Percentiles rank a stretch among this genome's conserved stretches.
Evolutionary conservation across 257 asterid species (phyloP).

Genomic region (Dorcoceras hygrometricum): DNA sequence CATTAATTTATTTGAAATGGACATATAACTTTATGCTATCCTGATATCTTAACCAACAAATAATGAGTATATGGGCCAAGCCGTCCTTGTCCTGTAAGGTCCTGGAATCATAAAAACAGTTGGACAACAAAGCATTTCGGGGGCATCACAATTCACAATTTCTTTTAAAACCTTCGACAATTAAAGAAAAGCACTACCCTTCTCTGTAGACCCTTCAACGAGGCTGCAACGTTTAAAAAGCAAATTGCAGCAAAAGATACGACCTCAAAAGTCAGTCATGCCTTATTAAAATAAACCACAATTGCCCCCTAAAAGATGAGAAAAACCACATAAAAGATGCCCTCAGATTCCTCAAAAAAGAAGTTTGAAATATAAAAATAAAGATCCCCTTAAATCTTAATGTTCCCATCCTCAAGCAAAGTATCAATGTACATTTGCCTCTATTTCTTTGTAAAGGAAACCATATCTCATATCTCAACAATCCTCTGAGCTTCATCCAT

Average conservation of each 20-base stretch:
- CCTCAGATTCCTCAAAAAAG: conserved; percentile 39
- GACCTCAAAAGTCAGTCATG: conserved; percentile 37
- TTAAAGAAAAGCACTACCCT: not conserved
- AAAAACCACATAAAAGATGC: conserved; percentile 30
- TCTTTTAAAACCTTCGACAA: no score
- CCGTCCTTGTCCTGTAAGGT: not conserved
- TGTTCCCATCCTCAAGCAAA: conserved; percentile 49
- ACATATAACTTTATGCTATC: no score
- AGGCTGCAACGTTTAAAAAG: conserved; percentile 29
- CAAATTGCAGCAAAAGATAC: conserved; percentile 32
- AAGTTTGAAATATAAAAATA: conserved; percentile 25
- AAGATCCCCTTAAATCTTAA: conserved; percentile 10
- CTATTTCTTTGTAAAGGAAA: not conserved
- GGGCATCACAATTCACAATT: not conserved
- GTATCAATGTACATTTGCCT: conserved; percentile 40
- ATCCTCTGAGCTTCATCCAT: conserved; percentile 31
- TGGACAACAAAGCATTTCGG: conserved; percentile 32
- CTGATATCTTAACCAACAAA: no score
- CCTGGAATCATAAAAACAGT: not conserved
- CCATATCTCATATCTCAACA: conserved; percentile 12
- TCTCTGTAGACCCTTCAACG: conserved; percentile 20
- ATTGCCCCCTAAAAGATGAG: conserved; percentile 25
- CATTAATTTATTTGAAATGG: no score
- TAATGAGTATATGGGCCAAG: no score
- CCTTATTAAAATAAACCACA: conserved; percentile 38